phyloP scores from a whole-genome alignment of 2,329 filamentous ascomycete species.

The Aotearoamyces nothofagi region DNA sequence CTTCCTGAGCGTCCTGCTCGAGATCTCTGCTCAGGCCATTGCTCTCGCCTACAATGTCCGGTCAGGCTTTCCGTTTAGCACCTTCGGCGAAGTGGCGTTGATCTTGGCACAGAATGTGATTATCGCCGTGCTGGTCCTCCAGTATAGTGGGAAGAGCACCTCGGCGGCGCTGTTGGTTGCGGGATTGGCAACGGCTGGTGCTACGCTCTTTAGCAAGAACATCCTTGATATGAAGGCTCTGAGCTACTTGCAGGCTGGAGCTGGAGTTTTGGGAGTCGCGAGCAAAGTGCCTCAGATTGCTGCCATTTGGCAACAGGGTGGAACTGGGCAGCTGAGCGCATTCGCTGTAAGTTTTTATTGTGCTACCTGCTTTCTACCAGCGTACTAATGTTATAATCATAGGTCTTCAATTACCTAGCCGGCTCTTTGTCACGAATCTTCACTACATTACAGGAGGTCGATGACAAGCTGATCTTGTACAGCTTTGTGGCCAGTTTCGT shows the following conservation, averaged over 20 bases:
- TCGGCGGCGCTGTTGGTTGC: constrained; percentile 68
- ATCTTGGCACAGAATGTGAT: constrained; percentile 2
- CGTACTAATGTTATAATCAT: background rate
- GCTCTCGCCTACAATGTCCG: constrained; percentile 84
- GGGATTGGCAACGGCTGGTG: constrained; percentile 52
- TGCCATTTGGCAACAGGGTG: constrained; percentile 70
- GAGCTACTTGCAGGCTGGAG: constrained; percentile 64
- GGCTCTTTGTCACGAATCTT: constrained; percentile 92
- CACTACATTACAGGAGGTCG: constrained; percentile 92
- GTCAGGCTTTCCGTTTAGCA: constrained; percentile 88
- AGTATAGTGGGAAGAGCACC: constrained; percentile 55
- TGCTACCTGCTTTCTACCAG: background rate
- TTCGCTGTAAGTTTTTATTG: constrained; percentile 59
- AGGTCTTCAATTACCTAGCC: constrained; percentile 97
- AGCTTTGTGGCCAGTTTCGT: constrained; percentile 82
- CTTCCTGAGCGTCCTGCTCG: constrained; percentile 84
- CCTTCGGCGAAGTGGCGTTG: constrained; percentile 55
- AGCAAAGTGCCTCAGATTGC: constrained; percentile 91
- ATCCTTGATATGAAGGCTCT: constrained; percentile 36
- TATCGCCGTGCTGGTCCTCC: constrained; percentile 54
- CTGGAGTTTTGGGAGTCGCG: constrained; percentile 67
- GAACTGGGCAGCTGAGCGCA: constrained; percentile 89
- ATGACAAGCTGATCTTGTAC: constrained; percentile 92
- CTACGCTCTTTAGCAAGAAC: constrained; percentile 54
- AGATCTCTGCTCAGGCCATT: constrained; percentile 79